These are phyloP conservation scores for Datisca glomerata DNA, from an alignment of 306 rosid species.

Conservation along the genomic window DNA sequence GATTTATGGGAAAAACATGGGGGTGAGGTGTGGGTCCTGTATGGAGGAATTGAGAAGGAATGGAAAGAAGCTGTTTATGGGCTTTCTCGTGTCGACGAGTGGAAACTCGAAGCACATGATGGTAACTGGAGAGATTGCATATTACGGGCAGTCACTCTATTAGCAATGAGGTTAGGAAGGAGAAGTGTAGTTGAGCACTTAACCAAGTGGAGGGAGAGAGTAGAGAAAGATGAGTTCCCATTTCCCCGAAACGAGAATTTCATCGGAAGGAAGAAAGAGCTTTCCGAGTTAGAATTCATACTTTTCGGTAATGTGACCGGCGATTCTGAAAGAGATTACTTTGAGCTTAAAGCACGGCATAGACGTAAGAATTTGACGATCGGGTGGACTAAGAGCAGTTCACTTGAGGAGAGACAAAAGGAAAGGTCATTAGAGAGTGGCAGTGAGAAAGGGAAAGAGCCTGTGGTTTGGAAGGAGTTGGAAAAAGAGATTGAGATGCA, in stretches of 20 bases:
- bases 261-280: conserved; percentile 71
- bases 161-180: conserved; percentile 64
- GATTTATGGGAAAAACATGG: conserved; percentile 83
- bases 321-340: conserved; percentile 63
- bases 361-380: conserved; percentile 47
- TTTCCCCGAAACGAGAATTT: conserved; percentile 55
- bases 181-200: conserved; percentile 68
- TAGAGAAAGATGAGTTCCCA: conserved; percentile 78
- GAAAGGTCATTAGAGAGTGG: conserved; percentile 23
- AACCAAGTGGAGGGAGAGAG: conserved; percentile 66
- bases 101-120: conserved; percentile 79
- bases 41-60: conserved; percentile 76
- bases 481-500: conserved; percentile 83
- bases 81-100: conserved; percentile 65
- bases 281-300: conserved; percentile 67
- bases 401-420: conserved; percentile 46
- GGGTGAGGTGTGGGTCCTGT: conserved; percentile 64
- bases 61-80: conserved; percentile 75
- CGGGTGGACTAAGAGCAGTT: conserved; percentile 51
- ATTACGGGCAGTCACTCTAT: conserved; percentile 41
- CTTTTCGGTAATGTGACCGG: conserved; percentile 68
- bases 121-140: conserved; percentile 92
- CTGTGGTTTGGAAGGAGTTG: conserved; percentile 77
- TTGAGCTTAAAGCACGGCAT: conserved; percentile 72
- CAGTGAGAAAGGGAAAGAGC: conserved; percentile 60